Evolutionary conservation across 768 basidiomycete genomes (phyloP).

Genomic region (Terana coerulea): DNA sequence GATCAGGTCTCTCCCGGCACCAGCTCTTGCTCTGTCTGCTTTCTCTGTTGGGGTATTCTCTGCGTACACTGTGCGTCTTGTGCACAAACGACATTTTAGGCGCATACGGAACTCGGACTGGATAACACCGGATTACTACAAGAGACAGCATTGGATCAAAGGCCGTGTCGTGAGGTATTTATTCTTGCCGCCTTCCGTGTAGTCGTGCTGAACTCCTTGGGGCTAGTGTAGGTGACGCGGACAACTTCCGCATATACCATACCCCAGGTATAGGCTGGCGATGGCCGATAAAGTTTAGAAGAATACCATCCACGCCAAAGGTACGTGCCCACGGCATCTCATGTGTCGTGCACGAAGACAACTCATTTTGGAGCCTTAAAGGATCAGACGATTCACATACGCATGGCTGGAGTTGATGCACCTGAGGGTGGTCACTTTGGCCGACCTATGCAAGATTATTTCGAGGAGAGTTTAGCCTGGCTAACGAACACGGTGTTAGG

Average conservation of each 20-base stretch:
- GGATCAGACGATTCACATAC: slow-evolving; percentile 79
- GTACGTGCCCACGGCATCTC: slow-evolving; percentile 30
- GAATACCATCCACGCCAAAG: slow-evolving; percentile 58
- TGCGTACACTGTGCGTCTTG: slow-evolving; percentile 35
- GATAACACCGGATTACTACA: slow-evolving; percentile 61
- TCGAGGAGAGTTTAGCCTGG: slow-evolving; percentile 74
- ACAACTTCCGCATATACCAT: slow-evolving; percentile 88
- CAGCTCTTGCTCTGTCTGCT: slow-evolving; percentile 26
- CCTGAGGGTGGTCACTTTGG: slow-evolving; percentile 94
- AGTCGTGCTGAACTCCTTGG: neutral
- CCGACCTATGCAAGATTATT: slow-evolving; percentile 68
- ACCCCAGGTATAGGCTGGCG: slow-evolving; percentile 74
- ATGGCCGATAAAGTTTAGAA: slow-evolving; percentile 68
- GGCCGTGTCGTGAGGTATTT: slow-evolving; percentile 78
- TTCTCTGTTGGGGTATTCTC: slow-evolving; percentile 28
- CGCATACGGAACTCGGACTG: slow-evolving; percentile 65
- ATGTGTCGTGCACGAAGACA: neutral
- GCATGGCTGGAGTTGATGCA: slow-evolving; percentile 89
- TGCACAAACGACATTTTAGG: slow-evolving; percentile 38
- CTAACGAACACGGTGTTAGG: slow-evolving; percentile 54
- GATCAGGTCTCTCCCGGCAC: slow-evolving; percentile 7
- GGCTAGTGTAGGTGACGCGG: slow-evolving; percentile 75
- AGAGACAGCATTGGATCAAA: slow-evolving; percentile 61
- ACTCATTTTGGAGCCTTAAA: slow-evolving; percentile 56
- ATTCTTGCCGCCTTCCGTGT: neutral